A percentile compares a stretch with the other conserved stretches of the same genome.
Conservation (phyloP, 1,284 basidiomycete genomes). For the Ganoderma multipileum region DNA sequence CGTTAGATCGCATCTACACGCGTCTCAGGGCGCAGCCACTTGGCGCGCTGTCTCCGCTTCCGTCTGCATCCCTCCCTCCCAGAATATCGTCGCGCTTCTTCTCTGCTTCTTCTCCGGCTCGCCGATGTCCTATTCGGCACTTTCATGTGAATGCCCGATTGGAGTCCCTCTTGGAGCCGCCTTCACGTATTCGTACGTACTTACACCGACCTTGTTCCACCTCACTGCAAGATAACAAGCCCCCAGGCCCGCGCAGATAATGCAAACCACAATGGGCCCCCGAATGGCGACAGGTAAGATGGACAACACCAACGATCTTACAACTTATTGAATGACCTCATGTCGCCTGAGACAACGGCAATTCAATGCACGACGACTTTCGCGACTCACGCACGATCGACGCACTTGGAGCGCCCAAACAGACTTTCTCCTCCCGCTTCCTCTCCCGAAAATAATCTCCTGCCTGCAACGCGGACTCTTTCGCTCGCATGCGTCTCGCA, state of each 20-base stretch:
- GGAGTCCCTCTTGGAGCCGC: constrained; percentile 14
- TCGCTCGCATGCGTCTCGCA: neutral
- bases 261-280: neutral
- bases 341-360: neutral
- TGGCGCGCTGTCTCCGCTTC: constrained; percentile 28
- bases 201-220: neutral
- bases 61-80: constrained; percentile 19
- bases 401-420: neutral
- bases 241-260: neutral
- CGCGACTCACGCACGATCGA: neutral
- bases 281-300: neutral
- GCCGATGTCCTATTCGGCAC: constrained; percentile 13
- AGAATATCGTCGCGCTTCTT: neutral
- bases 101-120: constrained; percentile 16
- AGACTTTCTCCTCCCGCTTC: neutral
- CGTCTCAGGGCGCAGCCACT: constrained; percentile 6
- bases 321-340: neutral
- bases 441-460: neutral
- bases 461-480: neutral
- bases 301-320: neutral
- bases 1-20: constrained; percentile 26
- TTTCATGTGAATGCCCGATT: constrained; percentile 21
- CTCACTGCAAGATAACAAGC: neutral
- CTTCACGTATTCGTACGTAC: constrained; percentile 6
- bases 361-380: neutral